Base-by-base conservation (phyloP, 1,139 yeast genomes). In the Yamadazyma buinensis region DNA sequence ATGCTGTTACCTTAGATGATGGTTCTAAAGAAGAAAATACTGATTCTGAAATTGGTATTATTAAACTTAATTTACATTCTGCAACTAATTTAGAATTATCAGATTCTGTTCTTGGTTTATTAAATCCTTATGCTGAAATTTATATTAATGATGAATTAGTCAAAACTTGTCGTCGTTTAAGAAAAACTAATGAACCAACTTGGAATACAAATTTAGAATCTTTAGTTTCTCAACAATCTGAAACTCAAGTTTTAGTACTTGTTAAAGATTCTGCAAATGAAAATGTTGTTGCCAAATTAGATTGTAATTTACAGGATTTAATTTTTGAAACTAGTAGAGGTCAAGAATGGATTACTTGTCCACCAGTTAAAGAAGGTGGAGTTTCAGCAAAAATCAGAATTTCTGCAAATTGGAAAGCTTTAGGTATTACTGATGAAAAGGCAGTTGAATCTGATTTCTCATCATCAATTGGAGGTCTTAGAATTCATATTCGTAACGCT, bases 81-180 rank as follows among this genome's bases (percentile, higher is more conserved):
- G 92, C 88, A 30, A 75, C 75, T 44, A 76, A 80, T 38, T 71
- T 92, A 52, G 94, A 85, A 51, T 62, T 73, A 26, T 64, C 80
- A 4, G 57, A 68, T 33, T 77, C 94, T 1, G 65, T 80, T 40
- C 69, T 83, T 42, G 96, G 95, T 31, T 71, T 70, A 36, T 62
- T 84, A 52, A 80, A 82, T 48, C 85, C 92, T 19, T 79, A 72
- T 52, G 87, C 87, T 9, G 85, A 80, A 47, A 58, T 84, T 17
- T 77, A 59, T 47, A 57, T 81, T 36, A 77, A 81, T 51, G 72
- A 70, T 29, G 71, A 77, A 42, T 59, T 75, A 37, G 67, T 71
- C 11, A 73, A 73, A 48, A 59, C 60, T 5, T 75, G 79, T 41
- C 78, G 92, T 66, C 71, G 71, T 26, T 64, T 82, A 51, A 78